These are phyloP conservation scores for Rubia yunnanensis DNA, from an alignment of 257 asterid genomes.

Conservation along the genomic window DNA sequence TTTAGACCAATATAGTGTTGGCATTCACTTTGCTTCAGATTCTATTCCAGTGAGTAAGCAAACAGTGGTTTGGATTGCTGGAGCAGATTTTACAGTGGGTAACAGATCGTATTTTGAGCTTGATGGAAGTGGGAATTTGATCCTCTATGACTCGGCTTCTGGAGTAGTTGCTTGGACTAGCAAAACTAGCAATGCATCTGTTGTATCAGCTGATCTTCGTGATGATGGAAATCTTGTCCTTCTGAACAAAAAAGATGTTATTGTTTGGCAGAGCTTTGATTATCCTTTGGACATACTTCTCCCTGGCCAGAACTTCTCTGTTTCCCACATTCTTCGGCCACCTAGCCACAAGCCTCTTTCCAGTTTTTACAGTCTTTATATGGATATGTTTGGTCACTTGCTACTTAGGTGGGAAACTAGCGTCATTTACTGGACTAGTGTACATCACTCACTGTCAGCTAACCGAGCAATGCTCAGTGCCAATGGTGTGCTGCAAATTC, in stretches of 20 bases:
- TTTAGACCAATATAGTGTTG: constrained; percentile 22
- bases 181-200: constrained; percentile 25
- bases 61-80: constrained; percentile 34
- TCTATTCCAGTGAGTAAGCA: constrained; percentile 20
- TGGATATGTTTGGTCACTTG: constrained; percentile 27
- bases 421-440: constrained; percentile 32
- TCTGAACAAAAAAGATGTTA: constrained; percentile 8
- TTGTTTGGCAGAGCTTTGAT: constrained; percentile 35
- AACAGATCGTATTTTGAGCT: constrained; percentile 26
- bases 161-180: constrained; percentile 27
- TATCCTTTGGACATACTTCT: constrained; percentile 31
- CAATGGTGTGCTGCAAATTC: constrained; percentile 25
- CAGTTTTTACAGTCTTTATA: constrained; percentile 29
- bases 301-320: constrained; percentile 32
- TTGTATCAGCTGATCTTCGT: constrained; percentile 27
- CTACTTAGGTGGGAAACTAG: constrained; percentile 39
- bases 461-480: constrained; percentile 16
- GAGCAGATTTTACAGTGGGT: constrained; percentile 29
- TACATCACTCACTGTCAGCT: constrained; percentile 17
- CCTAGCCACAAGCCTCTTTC: constrained; percentile 22
- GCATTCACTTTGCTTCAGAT: constrained; percentile 25
- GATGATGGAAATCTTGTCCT: constrained; percentile 30
- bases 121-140: constrained; percentile 22
- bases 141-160: constrained; percentile 28
- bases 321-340: constrained; percentile 26